Evolutionary conservation across 305 asterid genomes (phyloP), one percentile per base, ranked within the genome.

Genomic region (Euphrasia arctica): DNA sequence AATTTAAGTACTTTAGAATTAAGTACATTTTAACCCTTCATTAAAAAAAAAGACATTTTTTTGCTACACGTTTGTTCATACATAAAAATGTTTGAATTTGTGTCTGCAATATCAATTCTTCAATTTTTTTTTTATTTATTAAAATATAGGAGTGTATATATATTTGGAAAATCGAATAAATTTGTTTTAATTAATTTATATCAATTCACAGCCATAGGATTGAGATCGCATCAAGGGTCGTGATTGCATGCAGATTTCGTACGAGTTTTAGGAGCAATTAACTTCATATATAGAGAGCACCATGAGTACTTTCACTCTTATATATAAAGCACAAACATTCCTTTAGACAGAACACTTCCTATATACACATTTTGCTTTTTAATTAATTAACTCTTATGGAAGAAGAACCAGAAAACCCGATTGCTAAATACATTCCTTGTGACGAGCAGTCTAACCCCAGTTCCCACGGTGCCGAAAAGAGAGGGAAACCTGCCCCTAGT

Each of bases 401-500:
- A 25, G 34, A 31, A 12, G 13, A 54, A 54, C 14, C 12, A 54
- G 58, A 54, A 54, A 10, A 22, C 11, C n/a, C 13, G 0, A n/a
- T 14, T 48, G 18, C 54, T 7, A 48, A n/a, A 39, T 10, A 39
- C 22, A 7, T 4, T 22, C 9, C 34, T 22, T 2, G 58, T 0
- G 36, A 54, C 11, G 13, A 13, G 57, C 57, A 51, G 57, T 51
- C 29, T 12, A 51, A 5, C 22, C 4, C n/a, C 5, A 54, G 32
- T 27, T 54, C 13, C 27, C 11, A 32, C 9, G 43, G 27, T 4
- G 61, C 10, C 52, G 4, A 58, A 64, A 49, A 56, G 22, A 54
- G 11, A 68, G 39, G 8, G 65, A 59, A n/a, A 51, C 77, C 43
- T 52, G 70, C 6, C 42, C 75, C 10, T 13, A 55, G 82, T 69